These are phyloP conservation scores for Cicer arietinum DNA, from an alignment of 306 rosid species.

Conservation along the genomic window DNA sequence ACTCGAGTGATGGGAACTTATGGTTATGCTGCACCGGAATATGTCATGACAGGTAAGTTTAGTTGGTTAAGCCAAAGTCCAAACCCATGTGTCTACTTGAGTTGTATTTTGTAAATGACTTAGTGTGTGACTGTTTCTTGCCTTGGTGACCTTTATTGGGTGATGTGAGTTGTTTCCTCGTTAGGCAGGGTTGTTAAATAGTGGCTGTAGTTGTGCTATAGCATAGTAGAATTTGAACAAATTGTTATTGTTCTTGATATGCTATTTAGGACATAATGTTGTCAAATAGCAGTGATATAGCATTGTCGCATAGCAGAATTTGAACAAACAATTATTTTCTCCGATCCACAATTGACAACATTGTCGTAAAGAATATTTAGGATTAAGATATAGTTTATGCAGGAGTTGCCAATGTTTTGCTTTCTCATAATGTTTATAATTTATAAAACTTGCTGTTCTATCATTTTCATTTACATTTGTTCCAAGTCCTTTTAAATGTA, in stretches of 20 bases:
- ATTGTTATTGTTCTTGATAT: too few species aligned
- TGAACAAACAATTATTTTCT: too few species aligned
- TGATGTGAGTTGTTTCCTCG: conserved; percentile 9
- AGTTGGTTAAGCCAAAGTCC: conserved; percentile 21
- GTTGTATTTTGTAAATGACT: conserved; percentile 5
- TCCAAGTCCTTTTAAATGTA: neutral
- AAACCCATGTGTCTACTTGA: neutral
- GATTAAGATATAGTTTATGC: neutral
- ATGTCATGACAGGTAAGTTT: conserved; percentile 90
- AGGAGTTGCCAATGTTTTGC: conserved; percentile 4
- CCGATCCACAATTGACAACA: too few species aligned
- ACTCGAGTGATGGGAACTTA: conserved; percentile 99
- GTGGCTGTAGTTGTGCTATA: too few species aligned
- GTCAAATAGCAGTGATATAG: too few species aligned
- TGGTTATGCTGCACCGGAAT: conserved; percentile 98
- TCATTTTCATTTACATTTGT: neutral
- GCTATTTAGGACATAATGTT: too few species aligned
- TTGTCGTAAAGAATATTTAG: neutral
- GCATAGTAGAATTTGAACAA: too few species aligned
- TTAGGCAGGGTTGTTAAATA: neutral
- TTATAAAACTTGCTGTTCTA: neutral
- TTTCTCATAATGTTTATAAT: neutral
- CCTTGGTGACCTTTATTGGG: neutral
- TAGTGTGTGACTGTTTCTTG: neutral
- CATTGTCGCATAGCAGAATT: too few species aligned